Percentiles rank a stretch among this genome's conserved stretches.
Evolutionary conservation across 2,329 filamentous ascomycete species (phyloP).

Genomic region (Diaporthe australafricana): DNA sequence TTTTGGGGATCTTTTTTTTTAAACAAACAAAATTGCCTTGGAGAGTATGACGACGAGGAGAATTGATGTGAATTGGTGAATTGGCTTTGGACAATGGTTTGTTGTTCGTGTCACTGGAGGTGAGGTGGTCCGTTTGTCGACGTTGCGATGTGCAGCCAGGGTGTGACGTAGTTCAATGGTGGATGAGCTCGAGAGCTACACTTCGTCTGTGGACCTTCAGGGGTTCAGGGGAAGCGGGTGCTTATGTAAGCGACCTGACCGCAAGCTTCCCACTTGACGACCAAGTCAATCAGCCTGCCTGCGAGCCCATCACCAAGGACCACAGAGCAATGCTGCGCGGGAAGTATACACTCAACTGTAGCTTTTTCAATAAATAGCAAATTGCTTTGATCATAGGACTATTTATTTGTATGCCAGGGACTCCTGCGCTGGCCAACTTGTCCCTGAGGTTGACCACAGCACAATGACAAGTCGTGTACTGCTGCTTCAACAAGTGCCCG

Average conservation of each 20-base stretch:
- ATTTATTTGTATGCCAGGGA: neutral
- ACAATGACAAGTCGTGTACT: neutral
- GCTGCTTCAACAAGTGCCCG: neutral
- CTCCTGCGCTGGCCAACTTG: neutral
- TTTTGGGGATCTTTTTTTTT: too few species aligned
- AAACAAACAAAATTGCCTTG: neutral
- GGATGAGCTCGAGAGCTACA: neutral
- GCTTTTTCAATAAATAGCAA: neutral
- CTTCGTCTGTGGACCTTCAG: neutral
- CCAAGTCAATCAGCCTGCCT: neutral
- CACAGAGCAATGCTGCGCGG: neutral
- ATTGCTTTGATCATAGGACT: neutral
- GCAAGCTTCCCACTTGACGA: neutral
- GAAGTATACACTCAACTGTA: neutral
- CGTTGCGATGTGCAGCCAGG: neutral
- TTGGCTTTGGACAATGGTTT: neutral
- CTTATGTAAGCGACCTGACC: neutral
- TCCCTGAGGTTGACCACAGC: neutral
- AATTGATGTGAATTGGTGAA: accelerated
- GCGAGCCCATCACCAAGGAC: neutral
- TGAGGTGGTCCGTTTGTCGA: neutral
- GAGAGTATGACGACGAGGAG: neutral
- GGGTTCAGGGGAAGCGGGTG: slow-evolving; percentile 1
- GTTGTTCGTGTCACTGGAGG: neutral
- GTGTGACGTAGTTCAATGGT: slow-evolving; percentile 17